Evolutionary conservation across 192 early-diverging fungal species (phyloP), one percentile per base, ranked within the genome.

Genomic region (Helicostylum pulchrum): DNA sequence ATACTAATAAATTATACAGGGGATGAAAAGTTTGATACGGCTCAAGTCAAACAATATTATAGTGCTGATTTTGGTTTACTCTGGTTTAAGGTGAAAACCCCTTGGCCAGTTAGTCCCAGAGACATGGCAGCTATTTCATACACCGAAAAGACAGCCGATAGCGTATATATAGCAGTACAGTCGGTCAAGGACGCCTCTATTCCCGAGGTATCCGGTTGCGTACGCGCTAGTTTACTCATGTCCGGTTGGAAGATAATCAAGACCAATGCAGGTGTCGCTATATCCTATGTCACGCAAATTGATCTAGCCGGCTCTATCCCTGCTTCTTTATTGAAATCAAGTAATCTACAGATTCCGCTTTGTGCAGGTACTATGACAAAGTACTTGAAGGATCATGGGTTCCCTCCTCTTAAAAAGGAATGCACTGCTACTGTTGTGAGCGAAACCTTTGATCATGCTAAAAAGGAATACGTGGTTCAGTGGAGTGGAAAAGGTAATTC

Each of bases 301-400:
- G 83, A 85, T 65, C 72, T 85, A 50, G 71, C 77, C 39, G 83
- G 81, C 0, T 74, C 73, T 2, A 61, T 83, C 14, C 77, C 83
- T 23, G 50, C 62, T 3, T 72, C 77, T 4, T 78, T 85, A 21
- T 61, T 85, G 45, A 78, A 75, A 20, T 64, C 53, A 10, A 52
- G 80, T 6, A 63, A 74, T 4, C 50, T 68, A n/a, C 78, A 80
- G 51, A 79, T 79, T 50, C 81, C 79, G 45, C 62, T 77, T 20
- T 74, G 75, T 31, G 75, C 80, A 44, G 68, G 71, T 21, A 74
- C 75, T 6, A 65, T 85, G 17, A 70, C 71, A 23, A 71, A 83
- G 0, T 79, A 79, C 39, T 61, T 82, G 50, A 60, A 79, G 31
- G 74, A 70, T 26, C 55, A 50, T 57, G 83, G 83, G 31, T 80